Base-by-base conservation (phyloP, 805 yeast species). In the Maudiozyma bulderi region DNA sequence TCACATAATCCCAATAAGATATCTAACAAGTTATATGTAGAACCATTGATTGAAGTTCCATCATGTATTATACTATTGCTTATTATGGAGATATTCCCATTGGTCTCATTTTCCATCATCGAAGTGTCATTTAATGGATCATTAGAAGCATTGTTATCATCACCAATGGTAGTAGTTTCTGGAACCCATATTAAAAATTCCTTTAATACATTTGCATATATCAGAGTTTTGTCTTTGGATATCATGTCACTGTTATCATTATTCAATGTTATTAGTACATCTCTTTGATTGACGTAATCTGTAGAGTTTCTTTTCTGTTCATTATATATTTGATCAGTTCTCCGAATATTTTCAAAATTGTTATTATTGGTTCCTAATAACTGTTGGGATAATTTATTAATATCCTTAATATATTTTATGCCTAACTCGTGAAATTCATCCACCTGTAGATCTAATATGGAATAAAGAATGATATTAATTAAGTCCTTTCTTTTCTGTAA, bases 401-500 rank as follows among this genome's bases (percentile, higher is more conserved):
- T 6, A 8, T 49, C 38, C 41, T 44, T 31, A 8, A 50, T 41
- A 4, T 41, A 31, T 5, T n/a, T 11, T 4, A 48, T 40, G 14
- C 51, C 45, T 35, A 53, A 37, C 3, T 47, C 55, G 9, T 48
- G 38, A 6, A 57, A 46, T 41, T 58, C 62, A 10, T 52, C 47
- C 14, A 44, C 46, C n/a, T 50, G 55, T 20, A 65, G 50, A 47
- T 77, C 76, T 33, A 93, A 68, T 46, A 90, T 65, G 0, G 95
- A 95, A 54, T 77, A 70, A 0, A 91, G 89, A 13, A 91, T 69
- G 43, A 77, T 78, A 15, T 73, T 70, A 15, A 87, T 78, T 0
- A 93, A 77, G 62, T 93, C 97, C 0, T 76, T 75, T 49, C 48
- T 44, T 10, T 82, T 81, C 58, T 78, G 80, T 45, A 93, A 69